Percentiles rank a stretch among this genome's conserved stretches.
Conservation (phyloP, 768 basidiomycete species). For the Agaricus subrufescens region DNA sequence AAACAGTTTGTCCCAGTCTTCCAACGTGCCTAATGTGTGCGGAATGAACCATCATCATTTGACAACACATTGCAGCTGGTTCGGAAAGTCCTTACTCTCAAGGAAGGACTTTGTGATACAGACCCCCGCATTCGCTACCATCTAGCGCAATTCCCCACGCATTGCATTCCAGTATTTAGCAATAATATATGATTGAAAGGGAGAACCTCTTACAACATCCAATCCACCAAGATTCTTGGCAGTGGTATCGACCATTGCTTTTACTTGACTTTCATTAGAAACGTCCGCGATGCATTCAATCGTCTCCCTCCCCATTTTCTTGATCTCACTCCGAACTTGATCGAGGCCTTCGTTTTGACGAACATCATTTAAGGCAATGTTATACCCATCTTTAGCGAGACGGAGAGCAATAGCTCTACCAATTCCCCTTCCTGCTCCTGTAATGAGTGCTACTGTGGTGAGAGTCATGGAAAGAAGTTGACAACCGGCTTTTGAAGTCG, state of each 20-base stretch:
- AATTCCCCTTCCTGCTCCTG: conserved; percentile 41
- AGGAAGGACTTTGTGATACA: not conserved
- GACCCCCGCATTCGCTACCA: conserved; percentile 9
- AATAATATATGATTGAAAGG: not conserved
- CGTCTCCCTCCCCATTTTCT: conserved; percentile 9
- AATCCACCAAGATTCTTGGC: conserved; percentile 14
- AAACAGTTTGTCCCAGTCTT: conserved; percentile 36
- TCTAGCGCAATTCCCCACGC: not conserved
- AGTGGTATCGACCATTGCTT: conserved; percentile 12
- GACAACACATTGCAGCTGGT: too few species aligned
- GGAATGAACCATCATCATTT: too few species aligned
- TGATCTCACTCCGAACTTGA: conserved; percentile 11
- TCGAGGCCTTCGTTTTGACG: conserved; percentile 8
- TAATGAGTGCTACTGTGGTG: conserved; percentile 32
- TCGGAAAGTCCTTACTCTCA: not conserved
- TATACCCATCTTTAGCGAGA: conserved; percentile 38
- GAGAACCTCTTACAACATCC: conserved; percentile 15
- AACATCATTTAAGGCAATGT: conserved; percentile 37
- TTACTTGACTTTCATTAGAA: conserved; percentile 14
- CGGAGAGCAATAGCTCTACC: conserved; percentile 39
- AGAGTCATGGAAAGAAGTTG: too few species aligned
- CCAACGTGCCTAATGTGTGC: conserved; percentile 21
- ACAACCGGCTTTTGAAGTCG: too few species aligned
- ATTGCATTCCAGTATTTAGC: too few species aligned
- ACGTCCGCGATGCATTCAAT: conserved; percentile 14